phyloP scores from a whole-genome alignment of 106 monocot genomes.

The Platanthera guangdongensis region DNA sequence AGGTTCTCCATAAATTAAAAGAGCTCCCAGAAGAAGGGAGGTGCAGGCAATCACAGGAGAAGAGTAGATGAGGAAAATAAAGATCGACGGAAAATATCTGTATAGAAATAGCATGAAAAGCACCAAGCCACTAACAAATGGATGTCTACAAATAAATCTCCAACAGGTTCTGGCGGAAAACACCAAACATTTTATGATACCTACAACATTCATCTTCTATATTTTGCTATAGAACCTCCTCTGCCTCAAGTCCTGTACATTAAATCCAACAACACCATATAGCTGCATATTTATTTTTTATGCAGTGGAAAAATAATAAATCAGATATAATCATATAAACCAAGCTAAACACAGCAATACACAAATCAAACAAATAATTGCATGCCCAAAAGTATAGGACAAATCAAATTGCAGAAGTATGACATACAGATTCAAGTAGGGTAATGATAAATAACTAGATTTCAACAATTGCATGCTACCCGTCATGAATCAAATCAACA shows the following conservation, averaged over 20 bases:
- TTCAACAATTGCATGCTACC: not conserved
- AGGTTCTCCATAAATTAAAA: conserved; percentile 58
- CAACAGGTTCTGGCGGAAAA: conserved; percentile 19
- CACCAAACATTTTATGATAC: conserved; percentile 16
- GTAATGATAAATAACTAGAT: not conserved
- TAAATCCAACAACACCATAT: not conserved
- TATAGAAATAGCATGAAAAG: conserved; percentile 40
- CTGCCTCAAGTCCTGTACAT: conserved; percentile 5
- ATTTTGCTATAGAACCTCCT: not conserved
- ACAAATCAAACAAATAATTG: not conserved
- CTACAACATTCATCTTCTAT: not conserved
- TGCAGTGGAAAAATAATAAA: too few relatives aligned
- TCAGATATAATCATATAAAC: not conserved
- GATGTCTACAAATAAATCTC: conserved; percentile 27
- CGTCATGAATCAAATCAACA: not conserved
- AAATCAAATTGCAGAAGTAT: not conserved
- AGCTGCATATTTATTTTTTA: not conserved
- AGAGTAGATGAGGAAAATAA: conserved; percentile 41
- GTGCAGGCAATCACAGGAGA: conserved; percentile 61
- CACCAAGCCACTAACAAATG: conserved; percentile 32
- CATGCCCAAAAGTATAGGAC: not conserved
- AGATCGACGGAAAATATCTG: conserved; percentile 45
- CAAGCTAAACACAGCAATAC: not conserved
- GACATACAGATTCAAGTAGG: not conserved
- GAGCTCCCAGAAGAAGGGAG: conserved; percentile 53